Conservation (phyloP, 2,329 filamentous ascomycete genomes). For the Pseudogymnoascus sp. region DNA sequence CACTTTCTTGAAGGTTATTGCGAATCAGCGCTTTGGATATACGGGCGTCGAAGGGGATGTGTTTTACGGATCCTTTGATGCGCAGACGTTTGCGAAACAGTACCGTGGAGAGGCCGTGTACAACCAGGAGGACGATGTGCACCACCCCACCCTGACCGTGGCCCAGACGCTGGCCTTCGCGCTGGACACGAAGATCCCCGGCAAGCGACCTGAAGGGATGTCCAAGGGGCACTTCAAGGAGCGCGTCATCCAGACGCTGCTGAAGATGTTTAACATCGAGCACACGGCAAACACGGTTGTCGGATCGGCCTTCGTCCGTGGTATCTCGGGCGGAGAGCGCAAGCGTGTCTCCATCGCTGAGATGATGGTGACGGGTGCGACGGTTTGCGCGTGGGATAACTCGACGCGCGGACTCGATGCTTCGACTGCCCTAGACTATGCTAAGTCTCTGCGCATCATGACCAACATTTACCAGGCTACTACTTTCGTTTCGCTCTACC, state of each 20-base stretch:
- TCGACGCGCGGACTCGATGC: slow-evolving; percentile 60
- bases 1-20: slow-evolving; percentile 62
- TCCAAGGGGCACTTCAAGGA: slow-evolving; percentile 39
- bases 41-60: slow-evolving; percentile 53
- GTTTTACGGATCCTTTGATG: slow-evolving; percentile 44
- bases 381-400: slow-evolving; percentile 62
- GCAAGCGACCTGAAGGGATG: slow-evolving; percentile 39
- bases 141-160: slow-evolving; percentile 46
- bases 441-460: slow-evolving; percentile 54
- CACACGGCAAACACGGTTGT: slow-evolving; percentile 52
- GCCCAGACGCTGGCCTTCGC: slow-evolving; percentile 49
- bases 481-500: slow-evolving; percentile 61
- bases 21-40: slow-evolving; percentile 58
- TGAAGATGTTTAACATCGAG: slow-evolving; percentile 37
- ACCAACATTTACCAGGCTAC: slow-evolving; percentile 56
- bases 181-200: slow-evolving; percentile 55
- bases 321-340: slow-evolving; percentile 55
- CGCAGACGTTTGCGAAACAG: slow-evolving; percentile 35
- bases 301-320: slow-evolving; percentile 53
- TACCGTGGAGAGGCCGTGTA: slow-evolving; percentile 54
- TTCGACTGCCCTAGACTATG: slow-evolving; percentile 55
- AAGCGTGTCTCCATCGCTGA: slow-evolving; percentile 59
- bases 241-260: slow-evolving; percentile 46
- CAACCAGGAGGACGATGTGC: slow-evolving; percentile 48
- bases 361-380: slow-evolving; percentile 26